A percentile compares a stretch with the other conserved stretches of the same genome.
phyloP scores from a whole-genome alignment of 805 yeast species.

The Kregervanrija delftensis region DNA sequence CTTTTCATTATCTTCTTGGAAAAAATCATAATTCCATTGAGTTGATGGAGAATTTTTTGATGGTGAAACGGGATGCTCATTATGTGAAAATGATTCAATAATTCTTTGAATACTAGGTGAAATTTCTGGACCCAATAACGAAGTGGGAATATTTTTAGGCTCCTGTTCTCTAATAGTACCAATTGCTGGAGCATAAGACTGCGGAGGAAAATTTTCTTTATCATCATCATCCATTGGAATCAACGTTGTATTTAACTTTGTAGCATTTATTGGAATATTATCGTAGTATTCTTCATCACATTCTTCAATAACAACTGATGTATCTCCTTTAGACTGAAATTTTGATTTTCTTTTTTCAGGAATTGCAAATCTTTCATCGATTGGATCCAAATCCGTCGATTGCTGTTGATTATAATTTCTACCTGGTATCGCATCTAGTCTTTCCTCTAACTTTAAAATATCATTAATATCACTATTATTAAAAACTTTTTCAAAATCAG shows the following conservation, averaged over 20 bases:
- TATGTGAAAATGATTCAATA: constrained; percentile 25
- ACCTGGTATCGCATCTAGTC: background rate
- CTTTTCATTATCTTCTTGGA: constrained; percentile 7
- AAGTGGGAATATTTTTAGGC: constrained; percentile 8
- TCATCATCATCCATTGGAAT: constrained; percentile 42
- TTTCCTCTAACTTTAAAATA: too few relatives aligned
- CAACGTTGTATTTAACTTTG: constrained; percentile 46
- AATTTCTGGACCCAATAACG: constrained; percentile 22
- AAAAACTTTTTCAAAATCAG: too few relatives aligned
- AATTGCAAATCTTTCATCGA: too few relatives aligned
- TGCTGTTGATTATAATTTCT: constrained; percentile 8
- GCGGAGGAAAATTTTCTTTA: constrained; percentile 22
- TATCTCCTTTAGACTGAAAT: background rate
- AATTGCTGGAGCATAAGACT: constrained; percentile 1
- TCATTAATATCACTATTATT: too few relatives aligned
- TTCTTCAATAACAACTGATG: background rate
- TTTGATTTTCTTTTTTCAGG: too few relatives aligned
- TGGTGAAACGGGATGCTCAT: constrained; percentile 21
- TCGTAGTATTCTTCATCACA: constrained; percentile 13
- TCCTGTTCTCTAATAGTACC: background rate
- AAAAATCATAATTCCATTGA: constrained; percentile 26
- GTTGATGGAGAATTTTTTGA: constrained; percentile 17
- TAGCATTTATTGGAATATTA: constrained; percentile 38
- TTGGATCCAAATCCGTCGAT: constrained; percentile 23
- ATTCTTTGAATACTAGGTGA: constrained; percentile 29